These are phyloP conservation scores for Cytospora leucostoma DNA, from an alignment of 2,329 filamentous ascomycete species.

Conservation along the genomic window DNA sequence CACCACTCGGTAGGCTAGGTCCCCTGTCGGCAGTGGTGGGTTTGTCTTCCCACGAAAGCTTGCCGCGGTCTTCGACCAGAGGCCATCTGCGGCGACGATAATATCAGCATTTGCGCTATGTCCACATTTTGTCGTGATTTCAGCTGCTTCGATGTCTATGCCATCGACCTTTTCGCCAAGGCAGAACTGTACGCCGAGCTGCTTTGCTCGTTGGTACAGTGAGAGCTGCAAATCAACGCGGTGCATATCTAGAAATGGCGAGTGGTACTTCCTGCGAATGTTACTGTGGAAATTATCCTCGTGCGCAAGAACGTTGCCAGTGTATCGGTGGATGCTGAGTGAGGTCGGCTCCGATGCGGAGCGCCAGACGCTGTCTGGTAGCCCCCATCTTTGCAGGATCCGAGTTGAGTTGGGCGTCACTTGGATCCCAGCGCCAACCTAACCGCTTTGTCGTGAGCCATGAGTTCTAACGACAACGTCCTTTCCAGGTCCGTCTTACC, in stretches of 20 bases:
- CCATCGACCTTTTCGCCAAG: slow-evolving; percentile 49
- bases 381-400: slow-evolving; percentile 34
- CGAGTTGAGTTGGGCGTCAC: slow-evolving; percentile 36
- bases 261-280: slow-evolving; percentile 33
- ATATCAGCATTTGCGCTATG: slow-evolving; percentile 50
- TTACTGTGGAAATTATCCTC: slow-evolving; percentile 33
- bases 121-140: slow-evolving; percentile 44
- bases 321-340: slow-evolving; percentile 35
- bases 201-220: slow-evolving; percentile 51
- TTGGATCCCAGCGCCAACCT: slow-evolving; percentile 34
- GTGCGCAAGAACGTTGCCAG: slow-evolving; percentile 35
- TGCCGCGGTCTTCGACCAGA: slow-evolving; percentile 61
- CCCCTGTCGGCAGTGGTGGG: slow-evolving; percentile 59
- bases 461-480: too few species aligned
- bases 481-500: background rate
- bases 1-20: slow-evolving; percentile 66
- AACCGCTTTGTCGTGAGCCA: background rate
- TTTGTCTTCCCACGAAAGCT: slow-evolving; percentile 48
- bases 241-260: slow-evolving; percentile 47
- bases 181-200: slow-evolving; percentile 54
- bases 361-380: slow-evolving; percentile 29
- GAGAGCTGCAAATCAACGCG: slow-evolving; percentile 61
- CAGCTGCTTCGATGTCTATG: slow-evolving; percentile 50
- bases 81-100: slow-evolving; percentile 63
- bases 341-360: slow-evolving; percentile 32